Evolutionary conservation across 805 yeast genomes (phyloP).

Genomic region (Cyberlindnera samutprakarnensis): DNA sequence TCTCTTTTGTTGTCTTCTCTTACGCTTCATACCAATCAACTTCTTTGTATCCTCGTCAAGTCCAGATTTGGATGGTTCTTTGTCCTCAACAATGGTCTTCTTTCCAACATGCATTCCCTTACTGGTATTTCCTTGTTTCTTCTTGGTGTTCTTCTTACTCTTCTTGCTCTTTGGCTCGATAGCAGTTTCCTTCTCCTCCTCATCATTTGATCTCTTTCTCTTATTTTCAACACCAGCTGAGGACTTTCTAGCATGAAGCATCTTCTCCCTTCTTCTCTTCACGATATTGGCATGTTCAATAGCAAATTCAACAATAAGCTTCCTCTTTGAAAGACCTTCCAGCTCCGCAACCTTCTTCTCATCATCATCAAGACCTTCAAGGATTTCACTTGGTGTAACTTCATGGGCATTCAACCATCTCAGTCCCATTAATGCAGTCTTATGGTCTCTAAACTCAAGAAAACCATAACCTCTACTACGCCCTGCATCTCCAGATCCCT

Average conservation of each 20-base stretch:
- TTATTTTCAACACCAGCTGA: slow-evolving; percentile 21
- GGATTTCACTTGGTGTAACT: slow-evolving; percentile 63
- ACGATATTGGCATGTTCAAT: slow-evolving; percentile 92
- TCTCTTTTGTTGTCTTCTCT: slow-evolving; percentile 45
- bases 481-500: slow-evolving; percentile 80
- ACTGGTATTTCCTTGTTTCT: slow-evolving; percentile 37
- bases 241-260: slow-evolving; percentile 32
- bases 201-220: slow-evolving; percentile 18
- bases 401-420: slow-evolving; percentile 96
- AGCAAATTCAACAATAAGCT: slow-evolving; percentile 90
- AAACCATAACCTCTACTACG: slow-evolving; percentile 97
- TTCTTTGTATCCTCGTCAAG: slow-evolving; percentile 50
- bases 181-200: slow-evolving; percentile 12
- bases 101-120: slow-evolving; percentile 27
- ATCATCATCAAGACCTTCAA: slow-evolving; percentile 63
- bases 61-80: slow-evolving; percentile 25
- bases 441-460: slow-evolving; percentile 87
- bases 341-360: slow-evolving; percentile 48
- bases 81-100: slow-evolving; percentile 5
- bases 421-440: slow-evolving; percentile 87
- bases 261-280: slow-evolving; percentile 77
- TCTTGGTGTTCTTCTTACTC: slow-evolving; percentile 6
- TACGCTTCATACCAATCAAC: slow-evolving; percentile 63
- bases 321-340: slow-evolving; percentile 53
- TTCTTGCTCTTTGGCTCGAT: slow-evolving; percentile 11